phyloP scores from a whole-genome alignment of 1,139 yeast genomes.

The Blastobotrys capitulatus region DNA sequence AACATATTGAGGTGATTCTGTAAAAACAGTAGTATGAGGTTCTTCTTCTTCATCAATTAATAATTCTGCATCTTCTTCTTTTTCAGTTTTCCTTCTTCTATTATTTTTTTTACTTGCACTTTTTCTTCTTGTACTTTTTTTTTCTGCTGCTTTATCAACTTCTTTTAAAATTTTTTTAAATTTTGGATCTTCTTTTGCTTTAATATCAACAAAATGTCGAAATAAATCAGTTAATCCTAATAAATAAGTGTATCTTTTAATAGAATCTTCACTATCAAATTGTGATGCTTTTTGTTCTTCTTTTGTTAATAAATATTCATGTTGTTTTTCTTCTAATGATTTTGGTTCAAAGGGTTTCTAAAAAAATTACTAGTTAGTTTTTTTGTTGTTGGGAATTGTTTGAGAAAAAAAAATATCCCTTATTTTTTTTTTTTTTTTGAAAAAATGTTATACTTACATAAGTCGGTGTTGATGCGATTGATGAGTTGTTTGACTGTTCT shows the following conservation, averaged over 20 bases:
- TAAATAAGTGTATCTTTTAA: constrained; percentile 73
- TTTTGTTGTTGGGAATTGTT: not conserved
- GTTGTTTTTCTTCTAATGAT: constrained; percentile 16
- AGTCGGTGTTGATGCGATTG: constrained; percentile 3
- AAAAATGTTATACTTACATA: constrained; percentile 6
- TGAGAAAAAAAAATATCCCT: not conserved
- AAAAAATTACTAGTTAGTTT: not conserved
- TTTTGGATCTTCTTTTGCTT: constrained; percentile 71
- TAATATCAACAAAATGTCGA: constrained; percentile 80
- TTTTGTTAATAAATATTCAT: constrained; percentile 17
- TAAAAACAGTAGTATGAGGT: constrained; percentile 49
- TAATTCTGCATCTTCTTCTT: constrained; percentile 91
- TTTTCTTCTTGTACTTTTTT: constrained; percentile 15
- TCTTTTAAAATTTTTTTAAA: constrained; percentile 55
- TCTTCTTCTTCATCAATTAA: constrained; percentile 59
- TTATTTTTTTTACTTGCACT: constrained; percentile 24
- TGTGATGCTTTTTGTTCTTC: constrained; percentile 7
- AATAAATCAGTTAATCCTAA: constrained; percentile 81
- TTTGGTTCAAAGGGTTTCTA: constrained; percentile 10
- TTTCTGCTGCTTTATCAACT: constrained; percentile 41
- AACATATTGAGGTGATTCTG: constrained; percentile 71
- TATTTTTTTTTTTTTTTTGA: not conserved
- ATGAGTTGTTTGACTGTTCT: constrained; percentile 5
- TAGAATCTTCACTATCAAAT: constrained; percentile 20
- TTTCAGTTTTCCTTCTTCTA: constrained; percentile 37